Conservation (phyloP, 139 green algal species). For the Closterium sp. region DNA sequence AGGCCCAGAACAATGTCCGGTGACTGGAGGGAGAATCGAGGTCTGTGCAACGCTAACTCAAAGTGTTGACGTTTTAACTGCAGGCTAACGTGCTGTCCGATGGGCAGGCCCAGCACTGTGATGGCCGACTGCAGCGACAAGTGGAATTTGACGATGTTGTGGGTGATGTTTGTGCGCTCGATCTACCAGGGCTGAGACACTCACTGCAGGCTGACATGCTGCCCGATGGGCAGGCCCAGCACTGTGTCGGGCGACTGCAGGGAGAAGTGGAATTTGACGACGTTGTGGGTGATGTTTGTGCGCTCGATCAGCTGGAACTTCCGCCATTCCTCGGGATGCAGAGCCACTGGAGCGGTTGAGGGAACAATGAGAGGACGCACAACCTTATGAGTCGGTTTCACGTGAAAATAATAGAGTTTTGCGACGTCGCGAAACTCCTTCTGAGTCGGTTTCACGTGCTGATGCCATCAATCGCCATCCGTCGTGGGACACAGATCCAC, state of each 20-base stretch:
- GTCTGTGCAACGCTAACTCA: background rate
- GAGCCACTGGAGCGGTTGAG: background rate
- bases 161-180: conserved; percentile 75
- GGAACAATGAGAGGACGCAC: background rate
- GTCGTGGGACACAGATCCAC: too few species aligned
- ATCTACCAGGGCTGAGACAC: too few species aligned
- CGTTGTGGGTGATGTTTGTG: conserved; percentile 81
- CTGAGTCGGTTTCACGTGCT: background rate
- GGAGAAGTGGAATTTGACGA: conserved; percentile 83
- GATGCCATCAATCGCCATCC: background rate
- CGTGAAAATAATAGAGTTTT: too few species aligned
- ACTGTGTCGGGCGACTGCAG: conserved; percentile 79
- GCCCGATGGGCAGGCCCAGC: conserved; percentile 87
- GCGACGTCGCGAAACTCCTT: too few species aligned
- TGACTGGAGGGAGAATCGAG: background rate
- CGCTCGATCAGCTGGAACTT: conserved; percentile 76
- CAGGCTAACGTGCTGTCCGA: conserved; percentile 92
- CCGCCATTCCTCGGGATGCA: conserved; percentile 78
- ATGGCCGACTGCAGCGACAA: conserved; percentile 84
- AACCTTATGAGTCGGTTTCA: too few species aligned
- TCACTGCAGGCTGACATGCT: conserved; percentile 85
- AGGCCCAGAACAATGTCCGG: background rate
- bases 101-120: conserved; percentile 85
- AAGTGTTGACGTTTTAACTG: background rate
- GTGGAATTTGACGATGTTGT: conserved; percentile 83